phyloP scores from a whole-genome alignment of 2,329 filamentous ascomycete species.

The Didymella lethalis region DNA sequence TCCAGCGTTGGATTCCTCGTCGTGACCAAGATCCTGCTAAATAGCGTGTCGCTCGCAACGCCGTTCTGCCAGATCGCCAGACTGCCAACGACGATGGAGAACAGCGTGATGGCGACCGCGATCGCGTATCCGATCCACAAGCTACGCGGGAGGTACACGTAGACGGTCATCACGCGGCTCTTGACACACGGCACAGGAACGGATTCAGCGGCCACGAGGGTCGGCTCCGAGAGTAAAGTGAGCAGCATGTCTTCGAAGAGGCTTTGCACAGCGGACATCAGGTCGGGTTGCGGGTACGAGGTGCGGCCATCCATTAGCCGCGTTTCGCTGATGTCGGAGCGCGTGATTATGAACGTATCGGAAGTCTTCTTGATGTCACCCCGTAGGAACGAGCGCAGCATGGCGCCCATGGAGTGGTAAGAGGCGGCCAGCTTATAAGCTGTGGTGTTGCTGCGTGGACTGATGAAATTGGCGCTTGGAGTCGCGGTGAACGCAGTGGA shows the following conservation, averaged over 20 bases:
- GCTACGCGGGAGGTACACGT: slow-evolving; percentile 40
- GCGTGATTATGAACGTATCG: slow-evolving; percentile 38
- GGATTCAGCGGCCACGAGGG: slow-evolving; percentile 37
- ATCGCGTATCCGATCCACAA: slow-evolving; percentile 51
- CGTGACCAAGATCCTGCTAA: slow-evolving; percentile 50
- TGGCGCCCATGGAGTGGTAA: slow-evolving; percentile 46
- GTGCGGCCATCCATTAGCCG: slow-evolving; percentile 40
- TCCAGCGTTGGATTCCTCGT: slow-evolving; percentile 51
- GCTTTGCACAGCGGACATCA: slow-evolving; percentile 40
- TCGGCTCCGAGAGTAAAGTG: slow-evolving; percentile 46
- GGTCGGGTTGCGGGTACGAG: slow-evolving; percentile 39
- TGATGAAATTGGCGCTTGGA: slow-evolving; percentile 35
- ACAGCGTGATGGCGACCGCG: slow-evolving; percentile 40
- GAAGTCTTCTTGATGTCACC: slow-evolving; percentile 40
- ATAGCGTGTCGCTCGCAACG: slow-evolving; percentile 48
- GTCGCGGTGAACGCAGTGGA: slow-evolving; percentile 27
- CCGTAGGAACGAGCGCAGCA: slow-evolving; percentile 47
- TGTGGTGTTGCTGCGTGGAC: slow-evolving; percentile 31
- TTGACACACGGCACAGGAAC: slow-evolving; percentile 39
- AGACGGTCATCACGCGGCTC: slow-evolving; percentile 38
- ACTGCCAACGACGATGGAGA: slow-evolving; percentile 42
- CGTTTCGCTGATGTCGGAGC: slow-evolving; percentile 48
- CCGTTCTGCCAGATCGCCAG: slow-evolving; percentile 48
- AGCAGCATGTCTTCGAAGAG: slow-evolving; percentile 51
- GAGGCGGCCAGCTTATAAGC: slow-evolving; percentile 44